Percentiles rank a stretch among this genome's conserved stretches.
phyloP scores from a whole-genome alignment of 1,284 basidiomycete genomes.

The Anthracocystis panici-leucophaei region DNA sequence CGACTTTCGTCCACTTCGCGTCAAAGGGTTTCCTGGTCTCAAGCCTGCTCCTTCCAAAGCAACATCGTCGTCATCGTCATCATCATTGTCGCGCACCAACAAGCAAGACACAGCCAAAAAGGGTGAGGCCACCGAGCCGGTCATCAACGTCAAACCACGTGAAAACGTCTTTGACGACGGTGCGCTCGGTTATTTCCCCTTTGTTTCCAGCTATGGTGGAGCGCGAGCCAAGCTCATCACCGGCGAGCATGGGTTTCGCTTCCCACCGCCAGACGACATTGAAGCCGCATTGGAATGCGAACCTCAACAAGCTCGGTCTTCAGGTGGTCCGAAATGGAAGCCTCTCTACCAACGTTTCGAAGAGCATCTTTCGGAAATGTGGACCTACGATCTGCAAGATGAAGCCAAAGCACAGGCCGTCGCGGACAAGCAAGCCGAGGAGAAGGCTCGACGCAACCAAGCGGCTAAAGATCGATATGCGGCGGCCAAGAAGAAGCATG shows the following conservation, averaged over 20 bases:
- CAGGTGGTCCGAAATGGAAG: slow-evolving; percentile 29
- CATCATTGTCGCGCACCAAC: slow-evolving; percentile 8
- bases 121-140: slow-evolving; percentile 21
- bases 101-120: slow-evolving; percentile 19
- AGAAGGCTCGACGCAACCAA: slow-evolving; percentile 24
- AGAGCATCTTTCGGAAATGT: slow-evolving; percentile 54
- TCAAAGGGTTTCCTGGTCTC: slow-evolving; percentile 30
- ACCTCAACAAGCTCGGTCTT: neutral
- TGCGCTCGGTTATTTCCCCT: slow-evolving; percentile 92
- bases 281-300: slow-evolving; percentile 45
- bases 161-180: slow-evolving; percentile 93
- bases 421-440: slow-evolving; percentile 30
- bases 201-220: slow-evolving; percentile 91
- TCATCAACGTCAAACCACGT: slow-evolving; percentile 62
- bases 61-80: neutral
- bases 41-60: slow-evolving; percentile 17
- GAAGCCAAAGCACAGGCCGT: slow-evolving; percentile 41
- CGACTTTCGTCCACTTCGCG: slow-evolving; percentile 83
- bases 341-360: slow-evolving; percentile 49
- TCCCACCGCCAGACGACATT: slow-evolving; percentile 74
- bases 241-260: slow-evolving; percentile 79
- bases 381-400: slow-evolving; percentile 53
- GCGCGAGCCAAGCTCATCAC: slow-evolving; percentile 87
- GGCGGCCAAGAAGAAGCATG: slow-evolving; percentile 39
- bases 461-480: slow-evolving; percentile 34